A percentile compares a stretch with the other conserved stretches of the same genome.
These are phyloP conservation scores for Agrocybe pediades DNA, from an alignment of 768 basidiomycete species.

Conservation along the genomic window DNA sequence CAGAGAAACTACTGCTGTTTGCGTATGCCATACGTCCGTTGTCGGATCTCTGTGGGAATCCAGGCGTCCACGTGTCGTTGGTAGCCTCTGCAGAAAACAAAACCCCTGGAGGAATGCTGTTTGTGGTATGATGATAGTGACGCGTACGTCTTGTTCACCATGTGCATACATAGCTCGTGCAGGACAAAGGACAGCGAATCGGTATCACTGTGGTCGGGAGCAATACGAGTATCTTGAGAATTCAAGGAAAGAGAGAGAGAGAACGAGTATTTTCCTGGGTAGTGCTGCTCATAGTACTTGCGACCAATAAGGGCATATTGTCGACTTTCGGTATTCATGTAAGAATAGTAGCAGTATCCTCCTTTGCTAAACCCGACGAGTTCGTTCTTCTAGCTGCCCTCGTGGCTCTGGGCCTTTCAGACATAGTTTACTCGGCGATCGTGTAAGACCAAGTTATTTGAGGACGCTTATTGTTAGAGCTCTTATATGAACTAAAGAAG, in stretches of 20 bases:
- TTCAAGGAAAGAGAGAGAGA: too few species aligned
- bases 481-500: neutral
- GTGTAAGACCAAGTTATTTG: neutral
- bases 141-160: too few species aligned
- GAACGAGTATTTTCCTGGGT: too few species aligned
- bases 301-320: neutral
- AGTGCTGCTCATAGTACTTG: too few species aligned
- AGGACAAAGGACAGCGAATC: too few species aligned
- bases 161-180: too few species aligned
- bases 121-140: too few species aligned
- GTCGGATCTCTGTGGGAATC: neutral
- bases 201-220: too few species aligned
- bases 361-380: too few species aligned
- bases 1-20: neutral
- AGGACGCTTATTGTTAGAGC: neutral
- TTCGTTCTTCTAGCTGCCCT: neutral
- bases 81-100: neutral
- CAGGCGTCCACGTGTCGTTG: neutral
- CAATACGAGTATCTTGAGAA: neutral
- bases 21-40: neutral
- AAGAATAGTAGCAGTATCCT: too few species aligned
- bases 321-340: neutral
- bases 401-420: neutral
- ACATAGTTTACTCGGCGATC: neutral
- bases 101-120: neutral